Base-by-base conservation (phyloP, 352 stramenopile genomes). In the Globisporangium echinulatum region DNA sequence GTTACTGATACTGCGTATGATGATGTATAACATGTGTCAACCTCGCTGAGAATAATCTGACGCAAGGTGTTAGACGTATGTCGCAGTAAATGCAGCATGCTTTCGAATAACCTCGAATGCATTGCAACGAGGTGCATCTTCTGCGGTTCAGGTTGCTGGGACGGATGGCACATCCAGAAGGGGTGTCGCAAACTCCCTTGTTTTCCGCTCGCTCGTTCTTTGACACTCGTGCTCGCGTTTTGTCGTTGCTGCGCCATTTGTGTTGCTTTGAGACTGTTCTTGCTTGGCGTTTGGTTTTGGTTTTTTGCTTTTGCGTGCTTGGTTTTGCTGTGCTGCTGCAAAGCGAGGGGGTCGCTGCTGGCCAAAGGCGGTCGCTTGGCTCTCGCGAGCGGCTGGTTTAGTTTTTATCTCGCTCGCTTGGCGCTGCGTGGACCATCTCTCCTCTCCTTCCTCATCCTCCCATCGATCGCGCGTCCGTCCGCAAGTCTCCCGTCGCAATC, bases 351-450 rank as follows among this genome's bases (percentile, higher is more conserved):
- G 10, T 13, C 42, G 42, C 25, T 25, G 42, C 42, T 11, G 10
- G 39, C 39, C 7, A 43, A 43, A 13, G n/a, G 43, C 43, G 7
- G 48, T 39, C 5, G 37, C 39, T 5, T 48, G 25, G 25, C 25
- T 25, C 25, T 25, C 25, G 1, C 38, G 56, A 40, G 47, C 15
- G 40, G 40, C 25, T 25, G 25, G 25, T 37, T 62, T 66, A 69
- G 58, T 67, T 67, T 70, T 62, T 56, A 55, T 70, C 59, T 67
- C 55, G 58, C 57, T 49, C 53, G 33, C 46, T 48, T 56, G 7
- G 60, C 53, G 54, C 42, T 51, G 52, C 59, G 19, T 63, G 39
- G 25, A 25, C 25, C 25, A 25, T 25, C 25, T 25, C 25, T 25
- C 25, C 25, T 25, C 25, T 25, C 25, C 25, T 25, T 25, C 25